These are phyloP conservation scores for Nothophaeocryptopus gaeumannii DNA, from an alignment of 2,329 filamentous ascomycete species.

Conservation along the genomic window DNA sequence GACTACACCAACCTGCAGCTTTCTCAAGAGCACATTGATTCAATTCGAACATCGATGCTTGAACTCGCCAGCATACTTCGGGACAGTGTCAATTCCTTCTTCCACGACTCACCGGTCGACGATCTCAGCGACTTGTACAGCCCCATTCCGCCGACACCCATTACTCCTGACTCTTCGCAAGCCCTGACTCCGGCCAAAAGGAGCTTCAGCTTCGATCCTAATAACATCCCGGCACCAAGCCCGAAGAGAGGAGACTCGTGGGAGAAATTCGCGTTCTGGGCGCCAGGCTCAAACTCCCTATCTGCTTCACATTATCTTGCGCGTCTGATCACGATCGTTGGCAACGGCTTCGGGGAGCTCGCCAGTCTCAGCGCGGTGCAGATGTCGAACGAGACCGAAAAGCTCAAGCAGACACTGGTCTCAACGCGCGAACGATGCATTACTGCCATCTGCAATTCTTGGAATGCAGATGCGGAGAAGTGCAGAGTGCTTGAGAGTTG, in stretches of 20 bases:
- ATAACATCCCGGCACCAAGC: constrained; percentile 71
- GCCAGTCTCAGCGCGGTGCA: constrained; percentile 68
- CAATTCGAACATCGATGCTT: constrained; percentile 72
- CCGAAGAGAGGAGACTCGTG: constrained; percentile 71
- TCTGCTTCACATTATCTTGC: constrained; percentile 89
- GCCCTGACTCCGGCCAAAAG: constrained; percentile 59
- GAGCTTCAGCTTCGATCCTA: constrained; percentile 71
- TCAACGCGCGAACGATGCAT: constrained; percentile 80
- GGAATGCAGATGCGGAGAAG: constrained; percentile 90
- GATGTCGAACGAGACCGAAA: constrained; percentile 54
- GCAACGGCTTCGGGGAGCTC: constrained; percentile 84
- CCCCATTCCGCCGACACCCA: constrained; percentile 68
- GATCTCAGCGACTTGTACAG: constrained; percentile 87
- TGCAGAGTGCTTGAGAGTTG: constrained; percentile 93
- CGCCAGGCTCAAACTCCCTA: constrained; percentile 84
- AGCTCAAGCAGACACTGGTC: constrained; percentile 71
- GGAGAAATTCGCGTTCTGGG: constrained; percentile 97
- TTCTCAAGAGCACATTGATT: constrained; percentile 64
- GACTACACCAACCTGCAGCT: constrained; percentile 78
- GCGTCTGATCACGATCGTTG: constrained; percentile 76
- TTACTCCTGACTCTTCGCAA: constrained; percentile 55
- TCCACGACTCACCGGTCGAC: constrained; percentile 82
- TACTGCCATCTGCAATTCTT: constrained; percentile 79
- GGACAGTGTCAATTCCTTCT: constrained; percentile 76
- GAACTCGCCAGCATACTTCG: constrained; percentile 83